These are phyloP conservation scores for Fusarium sp. DNA, from an alignment of 2,329 filamentous ascomycete species.

Conservation along the genomic window DNA sequence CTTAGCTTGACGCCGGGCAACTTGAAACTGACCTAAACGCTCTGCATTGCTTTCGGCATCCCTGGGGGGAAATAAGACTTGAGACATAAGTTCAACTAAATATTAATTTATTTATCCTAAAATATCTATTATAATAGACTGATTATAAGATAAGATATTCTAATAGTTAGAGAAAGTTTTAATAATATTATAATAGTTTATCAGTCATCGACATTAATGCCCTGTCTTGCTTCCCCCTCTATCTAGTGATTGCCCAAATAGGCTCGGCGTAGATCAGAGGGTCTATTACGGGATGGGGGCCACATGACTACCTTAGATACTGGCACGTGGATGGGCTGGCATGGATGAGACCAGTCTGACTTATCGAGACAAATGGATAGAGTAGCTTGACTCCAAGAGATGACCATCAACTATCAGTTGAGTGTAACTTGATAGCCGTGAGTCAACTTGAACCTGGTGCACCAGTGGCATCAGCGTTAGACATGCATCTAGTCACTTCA, in stretches of 20 bases:
- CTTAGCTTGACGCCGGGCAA: background rate
- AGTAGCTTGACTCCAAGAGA: background rate
- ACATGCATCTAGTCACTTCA: slow-evolving; percentile 8
- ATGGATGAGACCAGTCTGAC: slow-evolving; percentile 23
- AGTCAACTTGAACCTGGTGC: background rate
- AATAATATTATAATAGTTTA: too few relatives aligned
- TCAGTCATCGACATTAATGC: too few relatives aligned
- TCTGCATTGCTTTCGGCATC: background rate
- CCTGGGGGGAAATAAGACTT: too few relatives aligned
- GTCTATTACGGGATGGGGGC: slow-evolving; percentile 31
- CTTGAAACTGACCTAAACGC: background rate
- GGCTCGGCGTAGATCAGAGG: slow-evolving; percentile 33
- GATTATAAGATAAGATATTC: too few relatives aligned
- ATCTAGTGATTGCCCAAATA: slow-evolving; percentile 29
- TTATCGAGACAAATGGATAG: slow-evolving; percentile 8
- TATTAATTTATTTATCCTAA: too few relatives aligned
- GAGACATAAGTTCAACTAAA: too few relatives aligned
- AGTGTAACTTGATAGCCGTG: slow-evolving; percentile 6
- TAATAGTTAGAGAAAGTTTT: too few relatives aligned
- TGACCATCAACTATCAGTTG: background rate
- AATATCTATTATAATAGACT: too few relatives aligned
- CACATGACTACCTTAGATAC: slow-evolving; percentile 28
- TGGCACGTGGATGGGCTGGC: slow-evolving; percentile 30
- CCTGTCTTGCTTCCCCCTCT: too few relatives aligned
- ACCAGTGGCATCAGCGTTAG: background rate